Evolutionary conservation across 331 rosid genomes (phyloP).

Genomic region (Cydonia oblonga): DNA sequence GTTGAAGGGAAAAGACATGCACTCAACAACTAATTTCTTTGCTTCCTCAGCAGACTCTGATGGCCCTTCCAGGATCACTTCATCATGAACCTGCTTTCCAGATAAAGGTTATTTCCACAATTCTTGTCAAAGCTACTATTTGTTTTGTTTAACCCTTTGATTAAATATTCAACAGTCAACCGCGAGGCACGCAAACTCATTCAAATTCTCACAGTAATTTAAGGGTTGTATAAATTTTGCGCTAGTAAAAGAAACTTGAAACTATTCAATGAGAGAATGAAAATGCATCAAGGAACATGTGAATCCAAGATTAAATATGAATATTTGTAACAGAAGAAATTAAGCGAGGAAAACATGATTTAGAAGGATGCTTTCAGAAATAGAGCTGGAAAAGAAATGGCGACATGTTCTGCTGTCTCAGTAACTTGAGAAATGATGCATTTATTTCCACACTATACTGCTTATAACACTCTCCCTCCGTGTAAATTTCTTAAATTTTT

Average conservation of each 20-base stretch:
- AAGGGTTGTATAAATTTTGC: background rate
- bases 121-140: background rate
- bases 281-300: background rate
- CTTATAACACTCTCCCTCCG: background rate
- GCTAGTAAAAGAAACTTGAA: background rate
- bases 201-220: background rate
- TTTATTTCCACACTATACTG: background rate
- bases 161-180: background rate
- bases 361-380: background rate
- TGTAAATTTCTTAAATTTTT: background rate
- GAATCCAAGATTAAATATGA: background rate
- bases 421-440: background rate
- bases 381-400: background rate
- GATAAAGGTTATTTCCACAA: background rate
- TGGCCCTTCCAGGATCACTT: conserved; percentile 90
- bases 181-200: background rate
- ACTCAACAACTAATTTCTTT: conserved; percentile 64
- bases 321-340: background rate
- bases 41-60: conserved; percentile 64
- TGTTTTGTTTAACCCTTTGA: background rate
- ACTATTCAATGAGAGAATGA: background rate
- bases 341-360: background rate
- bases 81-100: conserved; percentile 70
- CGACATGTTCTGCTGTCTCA: background rate
- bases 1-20: conserved; percentile 76